phyloP scores from a whole-genome alignment of 2,329 filamentous ascomycete genomes.

The Phialocephala sp. region DNA sequence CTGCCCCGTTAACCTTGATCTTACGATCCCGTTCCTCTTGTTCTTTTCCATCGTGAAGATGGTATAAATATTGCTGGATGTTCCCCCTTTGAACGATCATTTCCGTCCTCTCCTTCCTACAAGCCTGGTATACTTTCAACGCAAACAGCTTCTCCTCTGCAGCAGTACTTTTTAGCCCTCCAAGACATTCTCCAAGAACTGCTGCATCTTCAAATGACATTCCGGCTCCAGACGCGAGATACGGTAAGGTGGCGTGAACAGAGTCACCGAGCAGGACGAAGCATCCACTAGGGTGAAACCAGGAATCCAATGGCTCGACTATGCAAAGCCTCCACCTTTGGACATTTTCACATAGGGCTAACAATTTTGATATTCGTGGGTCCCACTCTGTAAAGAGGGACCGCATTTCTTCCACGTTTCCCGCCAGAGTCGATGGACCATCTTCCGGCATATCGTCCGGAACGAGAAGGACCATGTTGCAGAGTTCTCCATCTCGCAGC shows the following conservation, averaged over 20 bases:
- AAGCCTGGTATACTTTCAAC: slow-evolving; percentile 5
- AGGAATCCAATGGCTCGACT: not conserved
- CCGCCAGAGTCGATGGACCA: not conserved
- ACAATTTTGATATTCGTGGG: slow-evolving; percentile 2
- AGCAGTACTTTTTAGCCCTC: not conserved
- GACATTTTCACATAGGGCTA: not conserved
- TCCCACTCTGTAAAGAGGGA: slow-evolving; percentile 7
- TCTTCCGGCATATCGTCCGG: slow-evolving; percentile 10
- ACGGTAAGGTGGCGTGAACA: slow-evolving; percentile 6
- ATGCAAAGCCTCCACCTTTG: slow-evolving; percentile 3
- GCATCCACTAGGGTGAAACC: not conserved
- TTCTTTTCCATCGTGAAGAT: slow-evolving; percentile 7
- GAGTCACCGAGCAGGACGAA: slow-evolving; percentile 6
- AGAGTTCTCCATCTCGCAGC: not conserved
- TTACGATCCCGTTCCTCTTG: slow-evolving; percentile 4
- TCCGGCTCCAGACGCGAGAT: slow-evolving; percentile 6
- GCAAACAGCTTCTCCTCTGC: slow-evolving; percentile 3
- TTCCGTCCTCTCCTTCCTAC: slow-evolving; percentile 8
- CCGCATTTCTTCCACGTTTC: slow-evolving; percentile 6
- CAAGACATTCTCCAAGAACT: slow-evolving; percentile 2
- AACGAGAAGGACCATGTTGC: slow-evolving; percentile 7
- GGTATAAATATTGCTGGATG: not conserved
- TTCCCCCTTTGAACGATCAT: slow-evolving; percentile 5
- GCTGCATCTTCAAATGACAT: slow-evolving; percentile 9
- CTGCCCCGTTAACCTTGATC: not conserved